Evolutionary conservation across 768 basidiomycete genomes (phyloP).

Genomic region (Trametes coccinea): DNA sequence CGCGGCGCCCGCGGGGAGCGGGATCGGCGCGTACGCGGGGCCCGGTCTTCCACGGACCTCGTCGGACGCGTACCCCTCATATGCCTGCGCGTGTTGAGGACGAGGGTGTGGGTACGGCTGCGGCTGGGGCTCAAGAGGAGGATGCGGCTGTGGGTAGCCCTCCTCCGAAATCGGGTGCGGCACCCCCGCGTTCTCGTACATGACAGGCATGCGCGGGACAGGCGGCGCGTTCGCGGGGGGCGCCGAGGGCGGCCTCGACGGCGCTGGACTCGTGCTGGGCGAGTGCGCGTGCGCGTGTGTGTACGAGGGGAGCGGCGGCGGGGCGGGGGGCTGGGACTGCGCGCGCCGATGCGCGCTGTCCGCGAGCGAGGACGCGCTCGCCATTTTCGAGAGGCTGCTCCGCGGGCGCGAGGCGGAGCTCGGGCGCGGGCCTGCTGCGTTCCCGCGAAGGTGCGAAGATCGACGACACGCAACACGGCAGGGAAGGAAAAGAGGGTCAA

Average conservation of each 20-base stretch:
- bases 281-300: slow-evolving; percentile 20
- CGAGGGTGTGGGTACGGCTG: no score
- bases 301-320: slow-evolving; percentile 13
- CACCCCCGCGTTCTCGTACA: slow-evolving; percentile 1
- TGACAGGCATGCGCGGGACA: slow-evolving; percentile 26
- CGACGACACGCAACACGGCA: neutral
- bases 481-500: neutral
- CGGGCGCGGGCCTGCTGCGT: neutral
- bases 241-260: slow-evolving; percentile 23
- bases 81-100: no score
- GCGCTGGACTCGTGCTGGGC: slow-evolving; percentile 16
- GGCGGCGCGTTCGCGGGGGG: slow-evolving; percentile 12
- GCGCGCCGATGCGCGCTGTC: slow-evolving; percentile 18
- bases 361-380: slow-evolving; percentile 10
- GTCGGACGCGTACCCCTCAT: no score
- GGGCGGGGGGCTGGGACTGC: slow-evolving; percentile 19
- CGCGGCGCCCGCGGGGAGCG: no score
- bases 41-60: no score
- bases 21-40: no score
- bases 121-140: no score
- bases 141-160: no score
- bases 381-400: slow-evolving; percentile 19
- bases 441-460: neutral
- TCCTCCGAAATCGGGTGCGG: no score
- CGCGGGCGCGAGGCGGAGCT: slow-evolving; percentile 10